A percentile compares a stretch with the other conserved stretches of the same genome.
Conservation (phyloP, 371 early-diverging fungal genomes). For the Thermomucor indicae-seudaticae region DNA sequence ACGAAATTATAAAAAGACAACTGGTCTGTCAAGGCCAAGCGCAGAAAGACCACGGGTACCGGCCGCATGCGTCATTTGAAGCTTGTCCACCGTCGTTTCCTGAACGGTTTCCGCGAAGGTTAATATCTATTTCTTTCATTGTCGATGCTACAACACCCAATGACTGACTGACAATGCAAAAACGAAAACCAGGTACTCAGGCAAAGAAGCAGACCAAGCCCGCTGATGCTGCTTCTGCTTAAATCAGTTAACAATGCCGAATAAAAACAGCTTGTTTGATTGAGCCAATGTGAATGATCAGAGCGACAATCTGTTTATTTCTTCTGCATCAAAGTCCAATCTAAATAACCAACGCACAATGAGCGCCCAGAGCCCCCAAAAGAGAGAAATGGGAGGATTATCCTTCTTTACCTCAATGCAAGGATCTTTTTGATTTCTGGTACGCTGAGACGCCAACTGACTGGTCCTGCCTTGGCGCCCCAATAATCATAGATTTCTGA, state of each 20-base stretch:
- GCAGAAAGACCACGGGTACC: conserved; percentile 97
- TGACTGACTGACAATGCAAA: too few species aligned
- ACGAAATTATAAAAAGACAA: conserved; percentile 50
- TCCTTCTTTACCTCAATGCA: conserved; percentile 35
- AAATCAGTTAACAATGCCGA: too few species aligned
- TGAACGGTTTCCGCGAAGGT: conserved; percentile 90
- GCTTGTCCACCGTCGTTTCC: conserved; percentile 83
- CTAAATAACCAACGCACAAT: conserved; percentile 14
- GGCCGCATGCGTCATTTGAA: conserved; percentile 97
- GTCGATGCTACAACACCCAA: too few species aligned
- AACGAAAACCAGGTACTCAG: too few species aligned
- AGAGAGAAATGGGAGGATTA: too few species aligned
- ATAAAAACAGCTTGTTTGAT: too few species aligned
- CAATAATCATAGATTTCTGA: conserved; percentile 69
- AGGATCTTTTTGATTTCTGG: conserved; percentile 59
- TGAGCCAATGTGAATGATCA: too few species aligned
- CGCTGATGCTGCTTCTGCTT: too few species aligned
- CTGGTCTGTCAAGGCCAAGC: conserved; percentile 93
- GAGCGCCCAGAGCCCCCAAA: too few species aligned
- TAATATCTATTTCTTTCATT: too few species aligned
- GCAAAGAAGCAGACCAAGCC: too few species aligned
- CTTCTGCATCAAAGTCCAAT: conserved; percentile 45
- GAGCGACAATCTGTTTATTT: too few species aligned
- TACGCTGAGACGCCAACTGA: conserved; percentile 36
- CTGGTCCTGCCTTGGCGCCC: conserved; percentile 51